phyloP scores from a whole-genome alignment of 2,329 filamentous ascomycete genomes.

The Grosmannia huntii region DNA sequence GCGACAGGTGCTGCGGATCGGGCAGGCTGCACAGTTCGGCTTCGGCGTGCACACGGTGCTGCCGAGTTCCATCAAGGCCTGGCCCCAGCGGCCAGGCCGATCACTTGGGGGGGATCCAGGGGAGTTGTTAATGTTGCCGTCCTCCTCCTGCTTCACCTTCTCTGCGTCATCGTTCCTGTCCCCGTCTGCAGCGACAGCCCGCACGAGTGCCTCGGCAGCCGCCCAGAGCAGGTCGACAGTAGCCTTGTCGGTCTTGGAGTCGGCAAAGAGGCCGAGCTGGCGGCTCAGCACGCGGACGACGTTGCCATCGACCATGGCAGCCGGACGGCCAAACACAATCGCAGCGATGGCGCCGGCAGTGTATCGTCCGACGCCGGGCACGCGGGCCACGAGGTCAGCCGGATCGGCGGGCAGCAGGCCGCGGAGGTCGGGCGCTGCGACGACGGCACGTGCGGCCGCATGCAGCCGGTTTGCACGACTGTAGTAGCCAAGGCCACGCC shows the following conservation, averaged over 20 bases:
- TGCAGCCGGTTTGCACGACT: conserved; percentile 49
- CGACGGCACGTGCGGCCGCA: conserved; percentile 39
- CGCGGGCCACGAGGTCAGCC: conserved; percentile 31
- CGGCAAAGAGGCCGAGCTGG: conserved; percentile 43
- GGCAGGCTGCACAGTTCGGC: conserved; percentile 40
- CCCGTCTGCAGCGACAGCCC: conserved; percentile 31
- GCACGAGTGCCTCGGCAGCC: conserved; percentile 42
- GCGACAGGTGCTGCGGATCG: conserved; percentile 36
- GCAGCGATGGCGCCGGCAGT: conserved; percentile 50
- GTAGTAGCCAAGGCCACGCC: conserved; percentile 52
- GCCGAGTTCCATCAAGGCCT: conserved; percentile 53
- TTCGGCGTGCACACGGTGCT: conserved; percentile 49
- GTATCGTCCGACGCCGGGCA: conserved; percentile 49
- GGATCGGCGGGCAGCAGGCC: conserved; percentile 37
- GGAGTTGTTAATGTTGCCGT: conserved; percentile 3
- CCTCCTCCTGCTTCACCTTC: not conserved
- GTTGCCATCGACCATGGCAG: conserved; percentile 52
- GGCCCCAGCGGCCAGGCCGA: conserved; percentile 47
- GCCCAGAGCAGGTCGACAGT: conserved; percentile 44
- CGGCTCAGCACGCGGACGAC: conserved; percentile 47
- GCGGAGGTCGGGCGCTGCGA: conserved; percentile 24
- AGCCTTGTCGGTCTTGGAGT: conserved; percentile 41
- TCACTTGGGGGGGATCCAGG: conserved; percentile 23
- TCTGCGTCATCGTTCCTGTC: conserved; percentile 9
- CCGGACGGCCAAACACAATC: conserved; percentile 47